These are phyloP conservation scores for Porogramme epimiltina DNA, from an alignment of 1,284 basidiomycete species.

Conservation along the genomic window DNA sequence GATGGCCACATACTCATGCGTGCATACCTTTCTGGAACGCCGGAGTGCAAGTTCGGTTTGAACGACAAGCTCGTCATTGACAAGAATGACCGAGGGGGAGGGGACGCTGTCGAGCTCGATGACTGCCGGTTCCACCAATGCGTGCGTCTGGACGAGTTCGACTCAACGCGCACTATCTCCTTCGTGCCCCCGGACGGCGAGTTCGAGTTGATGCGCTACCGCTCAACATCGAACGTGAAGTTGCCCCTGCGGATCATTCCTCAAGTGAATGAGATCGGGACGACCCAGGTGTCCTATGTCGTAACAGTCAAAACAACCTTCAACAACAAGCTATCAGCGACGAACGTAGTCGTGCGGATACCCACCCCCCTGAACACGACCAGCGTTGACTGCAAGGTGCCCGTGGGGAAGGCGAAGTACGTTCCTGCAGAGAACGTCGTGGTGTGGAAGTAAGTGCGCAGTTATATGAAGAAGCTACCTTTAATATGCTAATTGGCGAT, in stretches of 20 bases:
- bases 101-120: slow-evolving; percentile 89
- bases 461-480: no score
- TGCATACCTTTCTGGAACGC: slow-evolving; percentile 93
- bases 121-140: slow-evolving; percentile 99
- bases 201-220: slow-evolving; percentile 99
- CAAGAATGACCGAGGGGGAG: slow-evolving; percentile 63
- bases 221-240: slow-evolving; percentile 94
- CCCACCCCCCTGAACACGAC: slow-evolving; percentile 96
- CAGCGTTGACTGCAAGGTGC: slow-evolving; percentile 88
- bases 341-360: slow-evolving; percentile 90
- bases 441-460: slow-evolving; percentile 90
- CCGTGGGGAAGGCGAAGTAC: slow-evolving; percentile 95
- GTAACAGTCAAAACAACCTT: slow-evolving; percentile 91
- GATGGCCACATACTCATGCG: slow-evolving; percentile 99
- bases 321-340: slow-evolving; percentile 90
- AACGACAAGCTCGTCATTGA: slow-evolving; percentile 98
- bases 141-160: slow-evolving; percentile 93
- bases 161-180: slow-evolving; percentile 89
- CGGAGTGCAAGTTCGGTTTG: slow-evolving; percentile 97
- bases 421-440: slow-evolving; percentile 94
- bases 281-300: slow-evolving; percentile 89
- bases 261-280: slow-evolving; percentile 92
- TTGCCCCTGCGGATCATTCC: slow-evolving; percentile 90
- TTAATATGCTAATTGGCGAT: neutral
- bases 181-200: slow-evolving; percentile 99